phyloP scores from a whole-genome alignment of 306 rosid species.

The Cicer chorassanicum region DNA sequence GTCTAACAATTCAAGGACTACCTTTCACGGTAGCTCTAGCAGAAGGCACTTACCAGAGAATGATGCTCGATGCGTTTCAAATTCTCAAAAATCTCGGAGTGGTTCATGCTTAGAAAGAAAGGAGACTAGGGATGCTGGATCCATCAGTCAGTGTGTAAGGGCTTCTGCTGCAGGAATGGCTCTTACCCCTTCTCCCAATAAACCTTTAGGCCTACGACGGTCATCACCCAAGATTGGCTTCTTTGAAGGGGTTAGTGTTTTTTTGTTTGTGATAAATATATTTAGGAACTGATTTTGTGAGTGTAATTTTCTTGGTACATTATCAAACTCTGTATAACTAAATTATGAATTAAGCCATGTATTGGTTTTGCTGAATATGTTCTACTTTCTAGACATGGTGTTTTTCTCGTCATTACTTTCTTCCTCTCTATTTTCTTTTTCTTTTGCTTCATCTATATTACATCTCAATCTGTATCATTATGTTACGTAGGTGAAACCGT shows the following conservation, averaged over 20 bases:
- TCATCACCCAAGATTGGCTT: constrained; percentile 94
- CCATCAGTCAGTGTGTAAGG: constrained; percentile 45
- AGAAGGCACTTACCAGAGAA: constrained; percentile 52
- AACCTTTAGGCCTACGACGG: constrained; percentile 75
- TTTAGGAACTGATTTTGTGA: constrained; percentile 33
- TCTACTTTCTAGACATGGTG: constrained; percentile 6
- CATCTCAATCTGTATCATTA: constrained; percentile 25
- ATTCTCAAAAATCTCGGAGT: constrained; percentile 42
- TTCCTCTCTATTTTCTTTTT: not conserved
- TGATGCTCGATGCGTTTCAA: constrained; percentile 49
- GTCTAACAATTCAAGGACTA: constrained; percentile 65
- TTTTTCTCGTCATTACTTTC: constrained; percentile 20
- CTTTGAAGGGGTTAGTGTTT: constrained; percentile 84
- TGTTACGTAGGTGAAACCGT: constrained; percentile 64
- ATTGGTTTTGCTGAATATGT: constrained; percentile 9
- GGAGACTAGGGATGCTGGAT: constrained; percentile 49
- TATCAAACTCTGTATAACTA: not conserved
- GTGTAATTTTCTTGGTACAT: constrained; percentile 20
- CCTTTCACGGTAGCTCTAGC: constrained; percentile 59
- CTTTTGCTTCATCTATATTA: not conserved
- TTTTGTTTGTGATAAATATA: constrained; percentile 23
- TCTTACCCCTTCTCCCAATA: constrained; percentile 56
- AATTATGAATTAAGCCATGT: constrained; percentile 12
- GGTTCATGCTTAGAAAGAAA: constrained; percentile 49
- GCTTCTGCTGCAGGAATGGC: constrained; percentile 45